Conservation (phyloP, 441 rosid genomes). For the Raphanus hybrid region DNA sequence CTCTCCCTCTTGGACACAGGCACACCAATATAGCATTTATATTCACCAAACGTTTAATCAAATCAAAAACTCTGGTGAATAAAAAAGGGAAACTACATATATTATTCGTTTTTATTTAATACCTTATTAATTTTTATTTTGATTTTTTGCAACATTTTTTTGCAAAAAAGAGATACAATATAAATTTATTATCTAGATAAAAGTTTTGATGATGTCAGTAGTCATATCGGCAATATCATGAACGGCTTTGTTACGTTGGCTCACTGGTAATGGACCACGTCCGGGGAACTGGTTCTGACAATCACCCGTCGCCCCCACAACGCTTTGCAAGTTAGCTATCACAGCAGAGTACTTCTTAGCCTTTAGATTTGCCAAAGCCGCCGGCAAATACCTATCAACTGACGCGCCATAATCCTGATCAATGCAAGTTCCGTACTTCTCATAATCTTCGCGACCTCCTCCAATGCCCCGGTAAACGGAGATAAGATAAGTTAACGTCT, state of each 20-base stretch:
- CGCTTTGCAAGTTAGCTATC: not conserved
- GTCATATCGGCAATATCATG: constrained; percentile 41
- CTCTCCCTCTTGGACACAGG: constrained; percentile 79
- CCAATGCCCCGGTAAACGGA: not conserved
- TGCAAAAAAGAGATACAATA: not conserved
- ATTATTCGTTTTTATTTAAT: not conserved
- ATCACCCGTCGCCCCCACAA: not conserved
- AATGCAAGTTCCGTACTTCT: constrained; percentile 32
- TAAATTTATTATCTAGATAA: not conserved
- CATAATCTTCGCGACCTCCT: not conserved
- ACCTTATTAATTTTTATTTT: not conserved
- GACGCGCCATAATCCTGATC: constrained; percentile 30
- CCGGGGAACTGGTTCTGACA: constrained; percentile 28
- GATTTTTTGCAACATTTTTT: not conserved
- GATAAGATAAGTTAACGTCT: not conserved
- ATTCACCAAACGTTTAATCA: not conserved
- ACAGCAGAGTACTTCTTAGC: constrained; percentile 10
- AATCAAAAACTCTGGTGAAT: not conserved
- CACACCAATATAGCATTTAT: constrained; percentile 33
- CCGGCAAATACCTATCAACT: constrained; percentile 20
- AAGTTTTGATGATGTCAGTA: constrained; percentile 28
- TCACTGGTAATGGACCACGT: not conserved
- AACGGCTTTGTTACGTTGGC: constrained; percentile 9
- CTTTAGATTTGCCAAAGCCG: constrained; percentile 10
- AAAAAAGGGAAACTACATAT: not conserved